phyloP scores from a whole-genome alignment of 768 basidiomycete genomes.

The Dentipellis fragilis region DNA sequence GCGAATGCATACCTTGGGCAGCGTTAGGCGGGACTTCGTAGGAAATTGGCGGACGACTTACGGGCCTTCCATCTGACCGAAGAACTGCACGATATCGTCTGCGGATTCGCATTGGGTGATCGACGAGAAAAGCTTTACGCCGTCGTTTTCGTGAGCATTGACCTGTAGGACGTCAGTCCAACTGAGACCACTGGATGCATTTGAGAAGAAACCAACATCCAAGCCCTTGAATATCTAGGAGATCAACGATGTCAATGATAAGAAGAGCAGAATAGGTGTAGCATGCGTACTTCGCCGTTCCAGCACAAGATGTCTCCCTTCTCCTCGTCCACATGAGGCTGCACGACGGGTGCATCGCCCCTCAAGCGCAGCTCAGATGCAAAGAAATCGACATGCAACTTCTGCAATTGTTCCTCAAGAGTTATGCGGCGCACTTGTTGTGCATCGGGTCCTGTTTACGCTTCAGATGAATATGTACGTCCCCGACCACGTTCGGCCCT shows the following conservation, averaged over 20 bases:
- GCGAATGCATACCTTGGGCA: constrained; percentile 63
- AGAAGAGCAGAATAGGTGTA: neutral
- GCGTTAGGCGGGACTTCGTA: neutral
- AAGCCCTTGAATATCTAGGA: constrained; percentile 63
- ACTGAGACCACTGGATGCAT: neutral
- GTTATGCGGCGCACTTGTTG: constrained; percentile 26
- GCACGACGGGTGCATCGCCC: constrained; percentile 44
- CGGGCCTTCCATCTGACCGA: constrained; percentile 73
- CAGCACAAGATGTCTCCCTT: constrained; percentile 63
- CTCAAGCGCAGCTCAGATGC: constrained; percentile 70
- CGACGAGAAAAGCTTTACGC: constrained; percentile 36
- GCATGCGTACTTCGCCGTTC: constrained; percentile 66
- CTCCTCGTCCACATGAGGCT: constrained; percentile 47
- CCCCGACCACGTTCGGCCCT: neutral
- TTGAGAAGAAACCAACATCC: constrained; percentile 33
- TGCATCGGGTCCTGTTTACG: constrained; percentile 52
- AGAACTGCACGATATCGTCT: constrained; percentile 37
- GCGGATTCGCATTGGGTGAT: constrained; percentile 17
- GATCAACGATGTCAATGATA: neutral
- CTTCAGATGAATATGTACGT: neutral
- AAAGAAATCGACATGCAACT: constrained; percentile 42
- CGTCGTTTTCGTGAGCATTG: constrained; percentile 58
- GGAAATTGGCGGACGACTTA: constrained; percentile 28
- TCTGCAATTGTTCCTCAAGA: constrained; percentile 2
- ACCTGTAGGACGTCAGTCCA: constrained; percentile 31